Base-by-base conservation (phyloP, 2,329 filamentous ascomycete species). In the Beauveria asiatica region DNA sequence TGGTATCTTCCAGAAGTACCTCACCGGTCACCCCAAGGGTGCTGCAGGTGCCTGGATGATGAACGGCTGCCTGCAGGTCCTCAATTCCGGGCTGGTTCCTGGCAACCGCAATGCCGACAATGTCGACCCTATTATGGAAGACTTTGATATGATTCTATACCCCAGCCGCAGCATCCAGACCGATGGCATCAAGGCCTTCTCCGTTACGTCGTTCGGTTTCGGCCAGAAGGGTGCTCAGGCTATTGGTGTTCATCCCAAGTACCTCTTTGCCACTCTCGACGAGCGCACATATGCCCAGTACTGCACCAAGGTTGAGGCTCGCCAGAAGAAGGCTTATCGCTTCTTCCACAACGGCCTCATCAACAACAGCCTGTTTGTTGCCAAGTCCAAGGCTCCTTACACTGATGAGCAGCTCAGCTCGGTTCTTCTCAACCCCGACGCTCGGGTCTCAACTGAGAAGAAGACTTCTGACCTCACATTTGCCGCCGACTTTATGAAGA, bases 31-130 rank as follows among this genome's bases (percentile, higher is more conserved):
- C 74, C 94, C 94, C 70, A 99, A 99, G 86, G 94, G 94, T 87
- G 93, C 94, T 69, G 94, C 94, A 62, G 94, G 94, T 80, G 94
- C 93, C 53, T 99, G 94, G 92, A 99, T 99, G 94, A 87, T 99
- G 83, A 99, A 99, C 80, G 94, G 94, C 66, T 94, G 90, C 74
- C 80, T 99, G 73, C 94, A 99, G 75, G 91, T 97, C 50, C 84
- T 99, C 68, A 96, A 97, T 80, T 88, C 83, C 56, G 94, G 94
- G 70, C 81, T 99, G 54, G 93, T 99, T 25, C 94, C 94, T 16
- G 94, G 94, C 62, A 99, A 99, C 80, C 89, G 92, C 70, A 99
- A 99, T 69, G 94, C 94, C 56, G 94, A 99, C 79, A 99, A 99
- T 67, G 86, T 99, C 59, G 94, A 99, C 73, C 85, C 92, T 72